A percentile compares a stretch with the other conserved stretches of the same genome.
phyloP scores from a whole-genome alignment of 495 filamentous ascomycete species.

The Amorphotheca resinae region DNA sequence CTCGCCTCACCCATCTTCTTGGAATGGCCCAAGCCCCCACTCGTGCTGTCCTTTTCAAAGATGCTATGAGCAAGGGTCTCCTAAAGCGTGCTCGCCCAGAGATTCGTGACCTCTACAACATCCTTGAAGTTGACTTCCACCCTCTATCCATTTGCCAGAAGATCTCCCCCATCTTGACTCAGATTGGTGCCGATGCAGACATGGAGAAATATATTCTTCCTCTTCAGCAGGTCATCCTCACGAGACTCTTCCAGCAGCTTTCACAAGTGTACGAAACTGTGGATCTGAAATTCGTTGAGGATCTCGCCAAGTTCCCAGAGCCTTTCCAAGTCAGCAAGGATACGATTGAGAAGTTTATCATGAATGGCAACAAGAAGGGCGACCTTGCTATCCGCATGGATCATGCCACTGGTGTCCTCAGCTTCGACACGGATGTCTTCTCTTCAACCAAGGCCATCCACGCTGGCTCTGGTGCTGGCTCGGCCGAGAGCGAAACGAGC shows the following conservation, averaged over 20 bases:
- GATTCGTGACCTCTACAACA: conserved; percentile 93
- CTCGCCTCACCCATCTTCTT: conserved; percentile 85
- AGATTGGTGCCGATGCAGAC: conserved; percentile 90
- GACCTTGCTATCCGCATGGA: conserved; percentile 94
- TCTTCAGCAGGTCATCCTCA: conserved; percentile 95
- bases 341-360: conserved; percentile 99
- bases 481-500: conserved; percentile 73
- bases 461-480: conserved; percentile 71
- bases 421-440: conserved; percentile 96
- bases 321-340: conserved; percentile 86
- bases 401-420: conserved; percentile 85
- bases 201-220: conserved; percentile 94
- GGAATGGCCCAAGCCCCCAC: conserved; percentile 85
- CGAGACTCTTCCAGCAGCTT: conserved; percentile 94
- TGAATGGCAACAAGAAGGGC: conserved; percentile 99
- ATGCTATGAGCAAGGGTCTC: conserved; percentile 87
- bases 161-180: conserved; percentile 87
- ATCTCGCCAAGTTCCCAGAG: conserved; percentile 90
- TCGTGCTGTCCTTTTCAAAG: conserved; percentile 83
- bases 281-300: conserved; percentile 84
- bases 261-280: conserved; percentile 99
- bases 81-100: conserved; percentile 83
- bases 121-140: conserved; percentile 98
- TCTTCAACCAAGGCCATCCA: conserved; percentile 90
- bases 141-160: conserved; percentile 97